Conservation (phyloP, 2,329 filamentous ascomycete species). For the Sclerotinia borealis region DNA sequence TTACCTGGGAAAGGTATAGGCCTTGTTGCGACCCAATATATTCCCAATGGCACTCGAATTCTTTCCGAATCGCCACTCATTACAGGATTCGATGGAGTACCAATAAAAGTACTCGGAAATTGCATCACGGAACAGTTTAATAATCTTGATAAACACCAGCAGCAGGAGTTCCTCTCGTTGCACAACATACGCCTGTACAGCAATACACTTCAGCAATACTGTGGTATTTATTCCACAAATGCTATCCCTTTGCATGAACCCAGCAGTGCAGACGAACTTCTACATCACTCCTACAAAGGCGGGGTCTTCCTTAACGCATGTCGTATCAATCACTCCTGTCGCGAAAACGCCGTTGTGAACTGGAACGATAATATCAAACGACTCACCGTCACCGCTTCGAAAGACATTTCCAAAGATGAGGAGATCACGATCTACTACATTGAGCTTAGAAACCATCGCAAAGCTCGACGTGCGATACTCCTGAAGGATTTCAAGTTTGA, state of each 20-base stretch:
- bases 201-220: slow-evolving; percentile 11
- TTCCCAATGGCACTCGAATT: slow-evolving; percentile 37
- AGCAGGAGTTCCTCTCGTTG: slow-evolving; percentile 17
- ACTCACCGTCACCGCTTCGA: slow-evolving; percentile 33
- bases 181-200: slow-evolving; percentile 10
- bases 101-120: neutral
- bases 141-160: slow-evolving; percentile 12
- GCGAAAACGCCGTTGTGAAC: slow-evolving; percentile 33
- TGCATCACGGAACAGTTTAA: slow-evolving; percentile 14
- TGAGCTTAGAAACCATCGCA: slow-evolving; percentile 18
- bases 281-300: neutral
- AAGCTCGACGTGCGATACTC: slow-evolving; percentile 26
- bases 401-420: slow-evolving; percentile 33
- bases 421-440: slow-evolving; percentile 36
- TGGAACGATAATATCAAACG: slow-evolving; percentile 33
- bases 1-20: slow-evolving; percentile 37
- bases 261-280: slow-evolving; percentile 23
- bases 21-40: slow-evolving; percentile 34
- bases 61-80: slow-evolving; percentile 37
- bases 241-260: slow-evolving; percentile 11
- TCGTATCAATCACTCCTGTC: slow-evolving; percentile 36
- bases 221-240: slow-evolving; percentile 20
- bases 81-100: slow-evolving; percentile 18
- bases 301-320: slow-evolving; percentile 34
- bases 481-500: slow-evolving; percentile 32